Evolutionary conservation across 768 basidiomycete species (phyloP), one percentile per base, ranked within the genome.

Genomic region (Phylloporus arenicola): DNA sequence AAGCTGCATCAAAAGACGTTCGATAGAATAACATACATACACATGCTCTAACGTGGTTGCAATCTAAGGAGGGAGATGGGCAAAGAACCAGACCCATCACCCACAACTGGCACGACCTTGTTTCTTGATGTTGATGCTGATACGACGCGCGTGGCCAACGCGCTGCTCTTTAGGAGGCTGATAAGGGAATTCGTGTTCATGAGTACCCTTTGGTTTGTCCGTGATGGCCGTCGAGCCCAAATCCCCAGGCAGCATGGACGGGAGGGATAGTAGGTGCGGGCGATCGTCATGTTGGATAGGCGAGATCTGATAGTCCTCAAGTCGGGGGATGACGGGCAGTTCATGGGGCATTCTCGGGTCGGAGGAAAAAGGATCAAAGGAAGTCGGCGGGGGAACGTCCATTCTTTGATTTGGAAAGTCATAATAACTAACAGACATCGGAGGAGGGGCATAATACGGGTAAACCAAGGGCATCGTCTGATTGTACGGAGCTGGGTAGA

Each of bases 71-170:
- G 20, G 39, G n/a, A 8, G 22, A 35, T 25, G 34, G 24, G 16
- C 44, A 12, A 30, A 17, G 13, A 41, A 40, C 17, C 29, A 14
- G 31, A 6, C 1, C 7, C 27, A 25, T 64, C 45, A 65, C 9
- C 47, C 49, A 13, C 58, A 55, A 30, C 24, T 40, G 13, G 40
- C 25, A 4, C 54, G 48, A 49, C 14, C 27, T 0, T 52, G 50
- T 42, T 67, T 68, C 59, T 68, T 71, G 58, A 72, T 49, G 37
- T 61, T 52, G 50, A 74, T 67, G 50, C 69, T 75, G 52, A 74
- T 63, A 13, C 74, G 70, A 25, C 68, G 64, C 12, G 70, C 67
- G 35, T 75, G 73, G 6, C 74, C 73, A 2, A 60, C 55, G n/a
- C 53, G 62, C 50, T 68, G 65, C 37, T 58, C 50, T 47, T 59